Evolutionary conservation across 2,329 filamentous ascomycete genomes (phyloP).

Genomic region (Penicillium digitatum): DNA sequence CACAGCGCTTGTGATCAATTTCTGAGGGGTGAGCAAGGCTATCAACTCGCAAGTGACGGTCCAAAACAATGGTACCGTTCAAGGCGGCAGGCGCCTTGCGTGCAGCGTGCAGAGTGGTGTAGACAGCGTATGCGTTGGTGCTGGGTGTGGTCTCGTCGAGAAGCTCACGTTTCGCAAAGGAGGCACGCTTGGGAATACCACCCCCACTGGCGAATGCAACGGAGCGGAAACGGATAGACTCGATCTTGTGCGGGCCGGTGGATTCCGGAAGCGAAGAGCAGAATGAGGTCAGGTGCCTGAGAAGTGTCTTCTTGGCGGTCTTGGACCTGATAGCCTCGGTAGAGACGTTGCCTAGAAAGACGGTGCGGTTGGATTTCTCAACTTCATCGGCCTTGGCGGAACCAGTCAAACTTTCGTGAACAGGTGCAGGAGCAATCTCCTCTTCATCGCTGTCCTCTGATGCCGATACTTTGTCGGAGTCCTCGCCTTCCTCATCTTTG

Average conservation of each 20-base stretch:
- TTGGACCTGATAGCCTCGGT: constrained; percentile 78
- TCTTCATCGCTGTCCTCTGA: constrained; percentile 31
- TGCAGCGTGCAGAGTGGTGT: constrained; percentile 69
- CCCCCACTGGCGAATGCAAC: constrained; percentile 71
- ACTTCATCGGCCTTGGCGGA: constrained; percentile 53
- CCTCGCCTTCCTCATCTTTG: constrained; percentile 41
- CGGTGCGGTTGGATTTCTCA: constrained; percentile 81
- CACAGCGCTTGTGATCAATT: constrained; percentile 79
- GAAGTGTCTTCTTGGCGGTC: constrained; percentile 69
- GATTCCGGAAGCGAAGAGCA: constrained; percentile 52
- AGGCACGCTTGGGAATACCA: constrained; percentile 84
- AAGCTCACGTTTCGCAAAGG: constrained; percentile 83
- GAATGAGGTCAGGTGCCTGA: constrained; percentile 74
- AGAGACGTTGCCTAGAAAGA: constrained; percentile 91
- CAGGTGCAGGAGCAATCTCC: constrained; percentile 27
- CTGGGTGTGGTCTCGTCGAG: constrained; percentile 89
- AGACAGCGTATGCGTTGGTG: constrained; percentile 92
- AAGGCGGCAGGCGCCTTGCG: constrained; percentile 70
- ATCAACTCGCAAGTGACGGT: constrained; percentile 86
- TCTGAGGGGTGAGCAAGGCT: constrained; percentile 81
- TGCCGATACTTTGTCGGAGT: constrained; percentile 53
- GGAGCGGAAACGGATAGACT: constrained; percentile 91
- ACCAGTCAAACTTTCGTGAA: constrained; percentile 40
- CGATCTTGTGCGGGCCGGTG: constrained; percentile 65
- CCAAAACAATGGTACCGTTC: constrained; percentile 79